phyloP scores from a whole-genome alignment of 768 basidiomycete genomes.

The Naganishia vishniacii region DNA sequence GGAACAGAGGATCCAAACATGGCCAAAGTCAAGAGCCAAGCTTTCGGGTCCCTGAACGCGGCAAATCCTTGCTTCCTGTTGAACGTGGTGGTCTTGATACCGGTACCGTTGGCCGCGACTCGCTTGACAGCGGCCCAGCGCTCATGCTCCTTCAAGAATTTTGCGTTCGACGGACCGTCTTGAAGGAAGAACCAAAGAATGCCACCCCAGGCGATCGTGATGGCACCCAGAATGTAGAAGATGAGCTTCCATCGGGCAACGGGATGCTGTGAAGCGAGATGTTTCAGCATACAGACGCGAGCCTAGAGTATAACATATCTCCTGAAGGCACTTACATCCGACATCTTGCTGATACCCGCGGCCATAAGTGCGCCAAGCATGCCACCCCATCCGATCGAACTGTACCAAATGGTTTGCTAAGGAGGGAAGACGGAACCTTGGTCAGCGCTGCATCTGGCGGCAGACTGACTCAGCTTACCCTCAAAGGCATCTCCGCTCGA shows the following conservation, averaged over 20 bases:
- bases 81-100: conserved; percentile 46
- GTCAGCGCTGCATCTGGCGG: too few species aligned
- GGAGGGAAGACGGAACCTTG: too few species aligned
- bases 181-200: conserved; percentile 48
- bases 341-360: conserved; percentile 39
- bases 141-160: conserved; percentile 43
- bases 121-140: conserved; percentile 46
- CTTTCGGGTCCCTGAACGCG: conserved; percentile 43
- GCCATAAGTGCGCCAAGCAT: conserved; percentile 49
- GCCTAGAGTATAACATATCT: too few species aligned
- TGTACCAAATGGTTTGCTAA: conserved; percentile 49
- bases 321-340: not conserved
- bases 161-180: conserved; percentile 45
- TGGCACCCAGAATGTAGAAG: conserved; percentile 45
- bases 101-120: conserved; percentile 45
- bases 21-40: conserved; percentile 44
- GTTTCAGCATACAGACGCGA: not conserved
- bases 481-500: conserved; percentile 40
- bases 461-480: too few species aligned
- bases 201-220: conserved; percentile 44
- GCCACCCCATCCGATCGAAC: conserved; percentile 46
- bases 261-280: conserved; percentile 20
- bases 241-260: conserved; percentile 38
- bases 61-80: conserved; percentile 38
- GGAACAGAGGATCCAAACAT: conserved; percentile 47